Base-by-base conservation (phyloP, 192 early-diverging fungal species). In the Mortierella claussenii region DNA sequence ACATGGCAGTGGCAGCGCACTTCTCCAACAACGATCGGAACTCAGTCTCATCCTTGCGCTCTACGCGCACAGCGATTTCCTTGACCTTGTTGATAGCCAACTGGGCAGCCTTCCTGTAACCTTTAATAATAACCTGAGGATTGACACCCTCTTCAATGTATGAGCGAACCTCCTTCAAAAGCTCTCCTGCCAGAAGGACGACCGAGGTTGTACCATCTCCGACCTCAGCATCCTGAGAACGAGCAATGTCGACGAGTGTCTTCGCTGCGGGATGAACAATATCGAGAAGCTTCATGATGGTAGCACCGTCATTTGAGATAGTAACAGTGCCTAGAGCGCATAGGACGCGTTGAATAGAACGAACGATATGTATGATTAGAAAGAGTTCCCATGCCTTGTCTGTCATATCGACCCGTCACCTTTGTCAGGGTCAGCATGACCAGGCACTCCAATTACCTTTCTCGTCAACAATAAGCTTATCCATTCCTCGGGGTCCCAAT, bases 131-230 rank as follows among this genome's bases (percentile, higher is more conserved):
- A 13, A 90, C 89, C 67, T 99, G 94, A 34, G 97, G 92, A 64
- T 93, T 93, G 44, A 95, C 91, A 55, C 93, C 97, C 60, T 99
- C 97, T 69, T 99, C 97, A 53, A 99, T 89, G 64, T 89, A 94
- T 45, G 90, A 87, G 69, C 93, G 94, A 80, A 98, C 86, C 78
- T 98, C 96, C 83, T 96, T 97, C 69, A 99, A 82, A 51, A 99
- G 84, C 84, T 99, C 97, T 64, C 95, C 96, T 30, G 97, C 97
- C 48, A 99, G 84, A 37, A 99, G 87, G 30, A 97, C 95, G 30
- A 99, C 97, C 83, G 92, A 95, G 18, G 97, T 99, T 32, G 97
- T 99, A 60, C 97, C 97, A 65, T 99, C 97, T 46, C 97, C 97
- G 27, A 97, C 96, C 87, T 99, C 97, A 1, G 95, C 97, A 82